Base-by-base conservation (phyloP, 495 filamentous ascomycete species). In the Penicillium egyptiacum region DNA sequence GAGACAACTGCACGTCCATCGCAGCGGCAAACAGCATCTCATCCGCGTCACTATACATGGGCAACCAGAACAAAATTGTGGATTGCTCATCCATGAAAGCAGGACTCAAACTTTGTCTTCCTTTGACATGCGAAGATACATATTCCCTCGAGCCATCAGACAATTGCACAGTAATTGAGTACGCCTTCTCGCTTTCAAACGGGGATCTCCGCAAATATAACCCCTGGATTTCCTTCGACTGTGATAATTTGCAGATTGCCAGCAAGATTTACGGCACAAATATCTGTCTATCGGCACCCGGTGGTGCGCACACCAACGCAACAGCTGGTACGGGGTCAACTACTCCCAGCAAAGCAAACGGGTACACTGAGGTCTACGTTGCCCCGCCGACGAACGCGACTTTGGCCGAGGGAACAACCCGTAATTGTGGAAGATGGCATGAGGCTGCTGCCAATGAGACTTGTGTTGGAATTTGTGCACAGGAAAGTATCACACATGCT, bases 131-230 rank as follows among this genome's bases (percentile, higher is more conserved):
- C 25, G 23, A 47, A 30, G 25, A 47, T 9, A 47, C 23, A 31
- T 47, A 47, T 9, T 47, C 44, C 23, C 23, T 47, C 44, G 14
- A 47, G 23, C 44, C 44, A 17, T 31, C 23, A 28, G n/a, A 47
- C 44, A 47, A 47, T 31, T 47, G 44, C 8, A 30, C 23, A 1
- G 26, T 10, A 5, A 47, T 47, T 11, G 44, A 47, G 44, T 47
- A 31, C 25, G 23, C 44, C 5, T 47, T 31, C 44, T 47, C 90
- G 2, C 44, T 47, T 28, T 30, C 10, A 47, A 30, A 1, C 14
- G 23, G 39, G 31, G 28, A 51, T 44, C 14, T 59, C 20, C 57
- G 57, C 43, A 47, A 49, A 14, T 60, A 53, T 39, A 60, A 60
- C 30, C 41, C 30, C 12, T 60, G 51, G 51, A 14, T 60, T 28